Evolutionary conservation across 495 filamentous ascomycete species (phyloP), one percentile per base, ranked within the genome.

Genomic region (Articulospora tetracladia): DNA sequence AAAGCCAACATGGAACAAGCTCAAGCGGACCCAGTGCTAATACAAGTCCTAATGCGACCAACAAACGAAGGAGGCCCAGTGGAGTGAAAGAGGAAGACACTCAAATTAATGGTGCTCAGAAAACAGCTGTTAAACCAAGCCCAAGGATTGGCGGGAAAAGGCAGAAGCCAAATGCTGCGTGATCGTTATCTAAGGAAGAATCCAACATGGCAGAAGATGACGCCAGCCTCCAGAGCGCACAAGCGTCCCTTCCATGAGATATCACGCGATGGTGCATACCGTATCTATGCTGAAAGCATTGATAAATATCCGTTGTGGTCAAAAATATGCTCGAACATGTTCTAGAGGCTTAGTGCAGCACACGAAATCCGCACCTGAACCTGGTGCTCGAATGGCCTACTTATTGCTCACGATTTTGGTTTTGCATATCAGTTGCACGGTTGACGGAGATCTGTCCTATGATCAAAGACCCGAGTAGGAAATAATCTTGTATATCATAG

Each of bases 11-110:
- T 65, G 86, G 86, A 27, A 83, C 81, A 32, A 82, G 77, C 59
- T 87, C 81, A n/a, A 86, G 86, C 61, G 88, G 81, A 0, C 84
- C 85, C 2, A 93, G 89, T 64, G 87, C 89, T 7, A 95, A 90
- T 68, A 93, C 92, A 2, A 95, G 91, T 55, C 92, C 92, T 11
- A 89, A 87, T 56, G 84, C 86, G 30, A 86, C 80, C 49, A 88
- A 86, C 68, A 93, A 94, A 74, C 84, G 91, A 59, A 80, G 92
- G 57, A 77, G 91, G 41, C 77, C 86, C 11, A 92, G 90, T 59
- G 83, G 83, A 3, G 88, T 93, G 52, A 94, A 95, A 75, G 75
- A 79, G 58, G 82, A 77, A 19, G 90, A 93, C 19, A 79, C 79
- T 36, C 68, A 80, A 27, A 68, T 74, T 22, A 69, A 66, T 32